Evolutionary conservation across 2,329 filamentous ascomycete genomes (phyloP).

Genomic region (Penicillium glabrum): DNA sequence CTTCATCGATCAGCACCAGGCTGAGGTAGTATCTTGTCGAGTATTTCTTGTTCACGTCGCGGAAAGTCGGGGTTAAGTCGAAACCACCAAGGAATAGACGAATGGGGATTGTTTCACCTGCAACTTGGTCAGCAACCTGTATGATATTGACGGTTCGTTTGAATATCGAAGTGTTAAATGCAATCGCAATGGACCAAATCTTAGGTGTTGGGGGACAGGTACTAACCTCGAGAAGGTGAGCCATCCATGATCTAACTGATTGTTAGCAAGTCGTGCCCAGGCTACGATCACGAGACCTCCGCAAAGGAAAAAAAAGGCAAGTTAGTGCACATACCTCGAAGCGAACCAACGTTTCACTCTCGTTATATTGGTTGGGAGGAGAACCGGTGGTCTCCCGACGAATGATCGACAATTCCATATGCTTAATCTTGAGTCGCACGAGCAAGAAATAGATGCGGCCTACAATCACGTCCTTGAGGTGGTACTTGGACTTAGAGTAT

Average conservation of each 20-base stretch:
- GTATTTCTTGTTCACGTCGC: slow-evolving; percentile 99
- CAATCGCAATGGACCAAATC: background rate
- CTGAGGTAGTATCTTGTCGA: slow-evolving; percentile 97
- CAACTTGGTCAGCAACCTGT: slow-evolving; percentile 20
- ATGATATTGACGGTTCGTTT: background rate
- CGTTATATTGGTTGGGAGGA: slow-evolving; percentile 98
- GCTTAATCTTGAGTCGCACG: slow-evolving; percentile 97
- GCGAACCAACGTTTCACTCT: slow-evolving; percentile 94
- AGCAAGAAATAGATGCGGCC: slow-evolving; percentile 97
- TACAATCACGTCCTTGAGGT: slow-evolving; percentile 98
- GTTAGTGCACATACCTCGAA: slow-evolving; percentile 68
- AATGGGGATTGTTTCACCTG: slow-evolving; percentile 89
- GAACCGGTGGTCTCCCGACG: slow-evolving; percentile 93
- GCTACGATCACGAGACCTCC: background rate
- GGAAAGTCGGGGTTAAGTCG: slow-evolving; percentile 95
- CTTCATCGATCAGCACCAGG: slow-evolving; percentile 92
- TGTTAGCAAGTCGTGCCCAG: slow-evolving; percentile 32
- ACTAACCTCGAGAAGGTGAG: slow-evolving; percentile 85
- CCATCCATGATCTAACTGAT: slow-evolving; percentile 83
- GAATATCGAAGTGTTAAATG: background rate
- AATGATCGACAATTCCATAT: slow-evolving; percentile 99
- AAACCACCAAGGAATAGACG: slow-evolving; percentile 95
- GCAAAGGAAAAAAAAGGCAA: background rate
- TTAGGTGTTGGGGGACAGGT: background rate
- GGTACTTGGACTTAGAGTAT: slow-evolving; percentile 99